Evolutionary conservation across 305 asterid species (phyloP).

Genomic region (Fraxinus platypoda): DNA sequence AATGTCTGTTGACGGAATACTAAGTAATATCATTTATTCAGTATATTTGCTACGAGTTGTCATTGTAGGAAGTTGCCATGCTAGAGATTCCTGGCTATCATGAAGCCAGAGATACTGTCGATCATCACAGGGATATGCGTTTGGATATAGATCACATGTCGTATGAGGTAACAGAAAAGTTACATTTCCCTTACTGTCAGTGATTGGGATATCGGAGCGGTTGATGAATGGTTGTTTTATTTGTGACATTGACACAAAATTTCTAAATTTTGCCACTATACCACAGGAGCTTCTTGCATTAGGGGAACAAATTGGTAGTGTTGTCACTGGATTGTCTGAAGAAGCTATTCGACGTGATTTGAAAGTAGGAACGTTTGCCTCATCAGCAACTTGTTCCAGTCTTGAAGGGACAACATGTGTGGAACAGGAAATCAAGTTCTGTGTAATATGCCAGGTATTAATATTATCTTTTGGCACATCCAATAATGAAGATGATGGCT

Average conservation of each 20-base stretch:
- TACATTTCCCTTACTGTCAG: background rate
- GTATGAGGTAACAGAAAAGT: constrained; percentile 17
- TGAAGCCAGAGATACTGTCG: constrained; percentile 52
- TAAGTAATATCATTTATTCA: background rate
- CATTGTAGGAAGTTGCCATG: constrained; percentile 71
- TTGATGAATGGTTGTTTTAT: background rate
- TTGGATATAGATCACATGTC: constrained; percentile 45
- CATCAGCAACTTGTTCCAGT: constrained; percentile 29
- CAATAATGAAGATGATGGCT: background rate
- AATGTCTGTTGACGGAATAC: background rate
- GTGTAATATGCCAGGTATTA: constrained; percentile 82
- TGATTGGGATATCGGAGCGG: background rate
- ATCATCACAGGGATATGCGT: constrained; percentile 91
- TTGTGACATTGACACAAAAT: background rate
- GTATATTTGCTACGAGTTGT: constrained; percentile 8
- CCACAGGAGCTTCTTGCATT: constrained; percentile 76
- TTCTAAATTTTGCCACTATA: constrained; percentile 13
- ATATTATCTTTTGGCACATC: background rate
- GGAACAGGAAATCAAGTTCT: constrained; percentile 52
- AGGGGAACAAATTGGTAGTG: constrained; percentile 73
- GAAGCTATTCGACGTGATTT: constrained; percentile 39
- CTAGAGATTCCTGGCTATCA: constrained; percentile 72
- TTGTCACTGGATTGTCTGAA: constrained; percentile 56
- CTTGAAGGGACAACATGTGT: constrained; percentile 31
- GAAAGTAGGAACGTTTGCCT: constrained; percentile 42